Evolutionary conservation across 345 rosid species (phyloP).

Genomic region (Citrus australasica): DNA sequence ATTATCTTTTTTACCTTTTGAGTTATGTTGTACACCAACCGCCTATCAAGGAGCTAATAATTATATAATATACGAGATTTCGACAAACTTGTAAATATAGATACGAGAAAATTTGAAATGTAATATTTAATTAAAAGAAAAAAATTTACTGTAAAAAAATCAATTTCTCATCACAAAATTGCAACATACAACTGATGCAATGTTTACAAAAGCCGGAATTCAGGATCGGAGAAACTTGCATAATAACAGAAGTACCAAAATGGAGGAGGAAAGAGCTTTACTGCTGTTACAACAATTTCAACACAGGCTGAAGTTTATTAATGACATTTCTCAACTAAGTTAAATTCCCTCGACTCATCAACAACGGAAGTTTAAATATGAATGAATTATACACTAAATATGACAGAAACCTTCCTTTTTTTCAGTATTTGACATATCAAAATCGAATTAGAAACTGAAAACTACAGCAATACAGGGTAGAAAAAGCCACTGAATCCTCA

Average conservation of each 20-base stretch:
- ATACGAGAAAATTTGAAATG: no score
- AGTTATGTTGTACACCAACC: no score
- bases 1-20: no score
- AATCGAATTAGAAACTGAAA: conserved; percentile 21
- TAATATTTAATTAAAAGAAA: no score
- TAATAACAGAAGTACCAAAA: not conserved
- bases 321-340: conserved; percentile 12
- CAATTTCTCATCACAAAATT: not conserved
- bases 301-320: not conserved
- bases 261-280: not conserved
- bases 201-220: not conserved
- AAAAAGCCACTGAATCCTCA: conserved; percentile 11
- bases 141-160: no score
- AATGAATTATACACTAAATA: conserved; percentile 28
- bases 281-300: conserved; percentile 20
- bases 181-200: not conserved
- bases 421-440: conserved; percentile 19
- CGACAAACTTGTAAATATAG: no score
- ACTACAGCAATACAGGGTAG: conserved; percentile 23
- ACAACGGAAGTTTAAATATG: conserved; percentile 10
- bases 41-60: no score
- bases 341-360: conserved; percentile 14
- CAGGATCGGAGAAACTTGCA: not conserved
- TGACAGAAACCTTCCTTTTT: not conserved
- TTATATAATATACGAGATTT: no score